phyloP scores from a whole-genome alignment of 1,139 yeast species.

The Yamadazyma dendronema region DNA sequence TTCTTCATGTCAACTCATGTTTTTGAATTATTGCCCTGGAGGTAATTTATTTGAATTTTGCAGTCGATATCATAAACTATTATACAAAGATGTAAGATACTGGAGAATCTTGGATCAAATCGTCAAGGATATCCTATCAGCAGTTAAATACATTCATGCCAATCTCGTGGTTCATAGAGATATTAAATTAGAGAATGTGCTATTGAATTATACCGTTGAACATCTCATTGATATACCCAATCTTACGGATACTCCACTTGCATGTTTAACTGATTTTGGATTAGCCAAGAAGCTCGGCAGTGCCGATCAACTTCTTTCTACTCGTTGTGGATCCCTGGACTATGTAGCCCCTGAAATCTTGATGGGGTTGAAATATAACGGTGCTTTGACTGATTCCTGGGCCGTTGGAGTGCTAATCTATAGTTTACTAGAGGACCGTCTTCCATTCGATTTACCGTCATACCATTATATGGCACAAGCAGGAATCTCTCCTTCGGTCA shows the following conservation, averaged over 20 bases:
- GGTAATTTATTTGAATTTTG: conserved; percentile 79
- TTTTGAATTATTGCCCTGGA: conserved; percentile 75
- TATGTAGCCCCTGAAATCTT: conserved; percentile 91
- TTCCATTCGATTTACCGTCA: conserved; percentile 79
- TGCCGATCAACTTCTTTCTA: conserved; percentile 61
- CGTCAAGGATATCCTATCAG: conserved; percentile 65
- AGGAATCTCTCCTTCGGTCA: conserved; percentile 45
- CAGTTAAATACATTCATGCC: conserved; percentile 72
- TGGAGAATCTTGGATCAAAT: conserved; percentile 56
- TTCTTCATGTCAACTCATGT: conserved; percentile 43
- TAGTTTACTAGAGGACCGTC: conserved; percentile 74
- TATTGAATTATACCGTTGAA: conserved; percentile 40
- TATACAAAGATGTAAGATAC: conserved; percentile 26
- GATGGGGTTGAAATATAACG: conserved; percentile 88
- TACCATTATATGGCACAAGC: conserved; percentile 28
- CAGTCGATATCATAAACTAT: conserved; percentile 11
- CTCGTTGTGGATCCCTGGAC: conserved; percentile 95
- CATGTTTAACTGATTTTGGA: conserved; percentile 85
- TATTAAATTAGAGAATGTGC: conserved; percentile 77
- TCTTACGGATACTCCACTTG: conserved; percentile 32
- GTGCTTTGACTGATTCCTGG: conserved; percentile 90
- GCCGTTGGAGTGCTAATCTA: conserved; percentile 89
- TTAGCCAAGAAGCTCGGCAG: conserved; percentile 67
- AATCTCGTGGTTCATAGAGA: conserved; percentile 79
- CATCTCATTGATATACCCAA: conserved; percentile 11